Percentiles rank a stretch among this genome's conserved stretches.
phyloP scores from a whole-genome alignment of 2,329 filamentous ascomycete species.

The Stachybotrys chartarum region DNA sequence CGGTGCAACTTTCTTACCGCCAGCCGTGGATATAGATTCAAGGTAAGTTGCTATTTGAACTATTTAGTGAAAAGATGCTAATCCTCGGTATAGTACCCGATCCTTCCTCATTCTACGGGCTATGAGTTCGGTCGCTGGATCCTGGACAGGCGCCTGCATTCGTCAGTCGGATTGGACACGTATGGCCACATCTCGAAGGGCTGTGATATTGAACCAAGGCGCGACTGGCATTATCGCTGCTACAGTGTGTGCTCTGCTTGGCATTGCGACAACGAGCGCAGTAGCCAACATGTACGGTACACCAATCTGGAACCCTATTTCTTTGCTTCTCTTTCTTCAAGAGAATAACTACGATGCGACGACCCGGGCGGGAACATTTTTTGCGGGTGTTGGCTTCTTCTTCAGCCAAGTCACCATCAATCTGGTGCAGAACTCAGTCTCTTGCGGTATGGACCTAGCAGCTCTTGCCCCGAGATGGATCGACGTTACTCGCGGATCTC shows the following conservation, averaged over 20 bases:
- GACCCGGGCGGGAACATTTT: constrained; percentile 29
- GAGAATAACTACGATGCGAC: constrained; percentile 20
- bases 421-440: constrained; percentile 27
- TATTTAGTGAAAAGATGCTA: background rate
- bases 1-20: background rate
- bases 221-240: constrained; percentile 27
- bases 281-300: constrained; percentile 26
- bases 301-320: constrained; percentile 29
- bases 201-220: constrained; percentile 11
- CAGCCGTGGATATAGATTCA: background rate
- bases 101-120: background rate
- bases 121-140: background rate
- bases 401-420: constrained; percentile 30
- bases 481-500: constrained; percentile 30
- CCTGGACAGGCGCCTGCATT: background rate
- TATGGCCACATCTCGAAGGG: background rate
- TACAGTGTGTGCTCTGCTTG: constrained; percentile 31
- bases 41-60: background rate
- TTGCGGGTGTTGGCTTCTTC: constrained; percentile 26
- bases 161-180: background rate
- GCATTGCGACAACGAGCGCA: constrained; percentile 27
- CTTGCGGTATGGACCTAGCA: constrained; percentile 31
- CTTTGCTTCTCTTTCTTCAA: constrained; percentile 24
- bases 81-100: background rate
- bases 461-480: constrained; percentile 28